phyloP scores from a whole-genome alignment of 2,329 filamentous ascomycete species.

The Aspergillus novofumigatus region DNA sequence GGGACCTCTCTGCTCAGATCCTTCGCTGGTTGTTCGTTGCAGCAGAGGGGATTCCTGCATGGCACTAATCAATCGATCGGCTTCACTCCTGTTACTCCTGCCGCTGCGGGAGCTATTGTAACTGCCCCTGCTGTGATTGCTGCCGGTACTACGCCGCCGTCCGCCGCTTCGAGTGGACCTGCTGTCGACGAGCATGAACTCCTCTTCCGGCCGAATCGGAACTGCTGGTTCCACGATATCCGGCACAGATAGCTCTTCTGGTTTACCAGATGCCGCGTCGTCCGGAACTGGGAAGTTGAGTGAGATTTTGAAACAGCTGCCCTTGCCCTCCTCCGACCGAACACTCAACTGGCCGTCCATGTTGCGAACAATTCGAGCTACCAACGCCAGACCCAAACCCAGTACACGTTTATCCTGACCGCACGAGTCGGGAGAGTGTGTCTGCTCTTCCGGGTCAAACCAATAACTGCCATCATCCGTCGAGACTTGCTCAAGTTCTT shows the following conservation, averaged over 20 bases:
- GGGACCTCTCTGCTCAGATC: constrained; percentile 2
- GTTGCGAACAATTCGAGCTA: constrained; percentile 75
- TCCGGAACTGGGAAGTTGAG: constrained; percentile 66
- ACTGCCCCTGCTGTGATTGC: constrained; percentile 30
- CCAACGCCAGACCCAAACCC: constrained; percentile 79
- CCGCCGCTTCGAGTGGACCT: constrained; percentile 12
- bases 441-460: constrained; percentile 29
- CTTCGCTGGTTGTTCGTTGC: constrained; percentile 11
- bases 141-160: constrained; percentile 22
- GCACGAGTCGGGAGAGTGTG: not conserved
- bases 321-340: constrained; percentile 77
- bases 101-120: constrained; percentile 29
- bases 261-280: constrained; percentile 1
- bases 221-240: constrained; percentile 22
- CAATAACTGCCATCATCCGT: constrained; percentile 49
- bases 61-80: constrained; percentile 40
- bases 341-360: constrained; percentile 85
- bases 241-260: not conserved
- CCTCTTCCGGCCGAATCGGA: constrained; percentile 27
- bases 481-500: constrained; percentile 63
- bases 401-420: constrained; percentile 48
- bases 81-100: constrained; percentile 29
- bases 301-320: constrained; percentile 76
- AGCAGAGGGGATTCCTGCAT: constrained; percentile 36
- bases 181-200: constrained; percentile 36